phyloP scores from a whole-genome alignment of 2,329 filamentous ascomycete species.

The Fusarium newnesense region DNA sequence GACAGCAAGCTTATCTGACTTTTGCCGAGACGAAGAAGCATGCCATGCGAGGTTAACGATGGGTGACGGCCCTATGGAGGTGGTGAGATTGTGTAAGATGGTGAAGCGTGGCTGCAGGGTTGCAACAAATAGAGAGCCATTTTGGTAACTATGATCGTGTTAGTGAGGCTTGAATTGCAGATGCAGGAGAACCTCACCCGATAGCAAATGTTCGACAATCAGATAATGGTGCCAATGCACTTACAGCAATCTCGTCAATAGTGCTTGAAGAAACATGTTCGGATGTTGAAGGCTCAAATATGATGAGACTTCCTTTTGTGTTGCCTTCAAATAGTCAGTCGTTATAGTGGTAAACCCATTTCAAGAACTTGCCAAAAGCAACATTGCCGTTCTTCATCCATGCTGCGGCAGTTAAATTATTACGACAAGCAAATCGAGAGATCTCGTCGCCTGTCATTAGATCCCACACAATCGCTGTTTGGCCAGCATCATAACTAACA shows the following conservation, averaged over 20 bases:
- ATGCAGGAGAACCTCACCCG: constrained; percentile 67
- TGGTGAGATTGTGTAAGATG: constrained; percentile 91
- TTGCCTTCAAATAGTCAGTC: constrained; percentile 72
- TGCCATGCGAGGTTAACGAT: constrained; percentile 93
- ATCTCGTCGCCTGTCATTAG: constrained; percentile 90
- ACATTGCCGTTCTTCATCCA: constrained; percentile 99
- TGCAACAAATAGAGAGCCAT: constrained; percentile 91
- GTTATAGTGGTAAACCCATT: too few relatives aligned
- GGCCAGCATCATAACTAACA: constrained; percentile 90
- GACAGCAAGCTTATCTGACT: constrained; percentile 96
- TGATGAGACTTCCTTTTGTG: constrained; percentile 88
- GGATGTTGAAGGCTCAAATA: constrained; percentile 92
- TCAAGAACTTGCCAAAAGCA: constrained; percentile 91
- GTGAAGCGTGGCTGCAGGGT: constrained; percentile 91
- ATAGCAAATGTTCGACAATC: constrained; percentile 97
- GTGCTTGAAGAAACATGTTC: constrained; percentile 93
- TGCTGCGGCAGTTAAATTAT: constrained; percentile 82
- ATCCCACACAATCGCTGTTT: constrained; percentile 97
- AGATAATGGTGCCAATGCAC: constrained; percentile 86
- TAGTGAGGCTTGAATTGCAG: constrained; percentile 5
- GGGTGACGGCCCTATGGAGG: constrained; percentile 83
- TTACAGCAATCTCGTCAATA: constrained; percentile 91
- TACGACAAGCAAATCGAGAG: constrained; percentile 88
- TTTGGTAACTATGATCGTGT: constrained; percentile 77
- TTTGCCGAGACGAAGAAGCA: constrained; percentile 93